Percentiles rank a stretch among this genome's conserved stretches.
These are phyloP conservation scores for Maudiozyma turicensis DNA, from an alignment of 805 yeast species.

Conservation along the genomic window DNA sequence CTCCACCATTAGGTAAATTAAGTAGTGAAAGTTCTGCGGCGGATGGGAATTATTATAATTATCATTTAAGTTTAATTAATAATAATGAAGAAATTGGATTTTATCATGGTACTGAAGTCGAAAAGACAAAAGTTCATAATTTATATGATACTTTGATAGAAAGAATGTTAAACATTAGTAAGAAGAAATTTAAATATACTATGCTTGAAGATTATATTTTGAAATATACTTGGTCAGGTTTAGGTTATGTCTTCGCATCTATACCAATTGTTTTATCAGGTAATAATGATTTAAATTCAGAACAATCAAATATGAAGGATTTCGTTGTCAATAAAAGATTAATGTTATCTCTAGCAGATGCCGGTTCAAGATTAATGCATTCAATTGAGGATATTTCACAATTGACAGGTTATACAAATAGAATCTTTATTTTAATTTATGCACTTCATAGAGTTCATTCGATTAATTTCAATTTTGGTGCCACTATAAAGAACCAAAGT, in stretches of 20 bases:
- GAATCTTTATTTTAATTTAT: constrained; percentile 69
- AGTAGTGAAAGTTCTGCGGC: constrained; percentile 64
- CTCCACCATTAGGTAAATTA: constrained; percentile 80
- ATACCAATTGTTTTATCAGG: constrained; percentile 69
- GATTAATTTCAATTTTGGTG: constrained; percentile 32
- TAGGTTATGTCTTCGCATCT: constrained; percentile 87
- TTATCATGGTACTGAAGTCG: constrained; percentile 79
- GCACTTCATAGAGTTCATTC: constrained; percentile 78
- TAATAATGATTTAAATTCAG: constrained; percentile 20
- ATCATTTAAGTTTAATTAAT: constrained; percentile 73
- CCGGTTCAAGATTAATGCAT: constrained; percentile 90
- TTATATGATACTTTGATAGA: constrained; percentile 48
- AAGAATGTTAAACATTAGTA: constrained; percentile 46
- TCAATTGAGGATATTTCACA: constrained; percentile 89
- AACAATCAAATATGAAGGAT: constrained; percentile 65
- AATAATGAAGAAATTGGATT: constrained; percentile 92
- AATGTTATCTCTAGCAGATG: constrained; percentile 86
- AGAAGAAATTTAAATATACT: constrained; percentile 55
- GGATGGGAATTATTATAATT: constrained; percentile 83
- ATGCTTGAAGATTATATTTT: constrained; percentile 76
- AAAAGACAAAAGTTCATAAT: constrained; percentile 52
- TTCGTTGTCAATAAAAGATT: constrained; percentile 85
- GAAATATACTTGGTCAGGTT: constrained; percentile 89
- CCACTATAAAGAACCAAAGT: constrained; percentile 1
- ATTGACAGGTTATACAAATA: constrained; percentile 80